phyloP scores from a whole-genome alignment of 192 early-diverging fungal species.

The Umbelopsis sp. region DNA sequence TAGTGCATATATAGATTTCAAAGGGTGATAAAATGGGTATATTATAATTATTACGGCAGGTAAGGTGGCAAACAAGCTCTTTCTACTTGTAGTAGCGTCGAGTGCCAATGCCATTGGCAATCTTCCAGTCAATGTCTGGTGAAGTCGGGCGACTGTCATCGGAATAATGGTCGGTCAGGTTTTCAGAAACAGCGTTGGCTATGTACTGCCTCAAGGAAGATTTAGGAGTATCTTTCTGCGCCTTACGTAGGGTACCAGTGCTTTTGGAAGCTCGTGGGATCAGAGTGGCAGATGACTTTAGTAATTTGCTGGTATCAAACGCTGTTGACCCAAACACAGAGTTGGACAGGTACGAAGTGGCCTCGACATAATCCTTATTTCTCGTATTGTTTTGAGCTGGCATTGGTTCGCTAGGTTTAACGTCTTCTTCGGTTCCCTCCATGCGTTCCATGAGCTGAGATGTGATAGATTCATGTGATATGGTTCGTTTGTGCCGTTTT shows the following conservation, averaged over 20 bases:
- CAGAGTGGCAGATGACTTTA: constrained; percentile 2
- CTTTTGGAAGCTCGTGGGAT: neutral
- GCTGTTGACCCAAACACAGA: constrained; percentile 9
- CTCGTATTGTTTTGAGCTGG: no score
- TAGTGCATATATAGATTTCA: neutral
- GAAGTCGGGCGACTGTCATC: constrained; percentile 11
- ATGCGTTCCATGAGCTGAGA: constrained; percentile 16
- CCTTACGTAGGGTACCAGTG: neutral
- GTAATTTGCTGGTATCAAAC: neutral
- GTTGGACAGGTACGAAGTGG: constrained; percentile 13
- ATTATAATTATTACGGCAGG: neutral
- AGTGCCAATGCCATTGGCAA: constrained; percentile 15
- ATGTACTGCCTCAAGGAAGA: neutral
- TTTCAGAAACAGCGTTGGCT: neutral
- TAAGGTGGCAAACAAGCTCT: no score
- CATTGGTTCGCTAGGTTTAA: neutral
- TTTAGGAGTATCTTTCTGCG: neutral
- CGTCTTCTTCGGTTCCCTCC: neutral
- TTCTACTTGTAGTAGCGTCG: constrained; percentile 12
- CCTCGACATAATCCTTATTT: neutral
- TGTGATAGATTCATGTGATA: constrained; percentile 24
- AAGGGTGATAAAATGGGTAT: neutral
- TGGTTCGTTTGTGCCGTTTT: constrained; percentile 10
- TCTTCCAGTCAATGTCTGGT: constrained; percentile 5
- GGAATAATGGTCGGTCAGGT: neutral